Percentiles rank a stretch among this genome's conserved stretches.
Conservation (phyloP, 176 grass and related monocot species). For the Elaeis guineensis region DNA sequence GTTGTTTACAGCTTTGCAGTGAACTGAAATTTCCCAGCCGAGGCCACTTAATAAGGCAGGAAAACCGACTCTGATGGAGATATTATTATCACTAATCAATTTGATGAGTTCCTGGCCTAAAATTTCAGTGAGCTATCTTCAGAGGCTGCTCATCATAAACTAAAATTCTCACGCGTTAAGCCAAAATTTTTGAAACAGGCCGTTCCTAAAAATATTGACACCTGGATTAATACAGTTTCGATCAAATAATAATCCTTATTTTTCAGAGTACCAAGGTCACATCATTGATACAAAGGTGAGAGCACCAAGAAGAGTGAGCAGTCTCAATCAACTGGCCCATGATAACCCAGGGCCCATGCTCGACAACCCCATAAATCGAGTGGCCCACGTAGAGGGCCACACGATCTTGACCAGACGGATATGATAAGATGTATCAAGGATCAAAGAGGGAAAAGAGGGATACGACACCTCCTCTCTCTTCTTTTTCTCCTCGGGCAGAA, state of each 20-base stretch:
- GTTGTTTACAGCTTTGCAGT: too few relatives aligned
- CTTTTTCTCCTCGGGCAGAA: slow-evolving; percentile 23
- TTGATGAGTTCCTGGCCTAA: too few relatives aligned
- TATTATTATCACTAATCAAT: too few relatives aligned
- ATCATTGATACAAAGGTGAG: not conserved
- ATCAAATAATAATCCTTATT: not conserved
- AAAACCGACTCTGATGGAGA: too few relatives aligned
- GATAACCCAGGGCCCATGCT: not conserved
- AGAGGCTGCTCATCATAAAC: too few relatives aligned
- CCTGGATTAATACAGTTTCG: not conserved
- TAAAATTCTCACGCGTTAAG: too few relatives aligned
- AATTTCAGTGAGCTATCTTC: too few relatives aligned
- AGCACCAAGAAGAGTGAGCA: not conserved
- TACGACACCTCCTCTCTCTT: not conserved
- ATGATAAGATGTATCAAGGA: slow-evolving; percentile 28
- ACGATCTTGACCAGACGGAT: slow-evolving; percentile 17
- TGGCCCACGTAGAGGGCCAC: slow-evolving; percentile 5
- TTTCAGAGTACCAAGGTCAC: not conserved
- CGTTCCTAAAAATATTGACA: not conserved
- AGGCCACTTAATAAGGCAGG: too few relatives aligned
- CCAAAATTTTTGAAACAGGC: too few relatives aligned
- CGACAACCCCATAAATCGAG: not conserved
- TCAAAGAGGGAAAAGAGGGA: slow-evolving; percentile 6
- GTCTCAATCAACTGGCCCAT: not conserved
- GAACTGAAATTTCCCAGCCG: too few relatives aligned